Evolutionary conservation across 306 rosid species (phyloP).

Genomic region (Morella rubra): DNA sequence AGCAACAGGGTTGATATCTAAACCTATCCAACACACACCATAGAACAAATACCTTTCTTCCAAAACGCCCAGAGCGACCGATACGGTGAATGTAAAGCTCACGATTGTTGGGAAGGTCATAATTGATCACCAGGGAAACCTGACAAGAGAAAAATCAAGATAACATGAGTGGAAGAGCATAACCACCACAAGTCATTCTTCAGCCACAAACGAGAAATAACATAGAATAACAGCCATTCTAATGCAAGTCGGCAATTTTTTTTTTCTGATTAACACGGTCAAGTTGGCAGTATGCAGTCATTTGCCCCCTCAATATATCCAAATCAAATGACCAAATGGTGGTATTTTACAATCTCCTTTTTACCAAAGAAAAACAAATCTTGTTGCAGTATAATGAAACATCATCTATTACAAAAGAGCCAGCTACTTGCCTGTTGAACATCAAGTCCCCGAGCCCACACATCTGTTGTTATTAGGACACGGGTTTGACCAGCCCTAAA

Average conservation of each 20-base stretch:
- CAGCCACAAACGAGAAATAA: background rate
- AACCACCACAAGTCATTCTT: slow-evolving; percentile 4
- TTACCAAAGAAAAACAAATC: background rate
- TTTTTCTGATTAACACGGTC: background rate
- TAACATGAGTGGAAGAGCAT: background rate
- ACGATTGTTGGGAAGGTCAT: slow-evolving; percentile 97
- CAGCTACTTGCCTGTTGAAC: slow-evolving; percentile 87
- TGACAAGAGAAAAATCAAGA: slow-evolving; percentile 27
- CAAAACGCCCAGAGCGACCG: slow-evolving; percentile 99
- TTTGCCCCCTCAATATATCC: background rate
- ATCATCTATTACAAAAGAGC: background rate
- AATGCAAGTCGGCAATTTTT: background rate
- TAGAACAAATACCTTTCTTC: slow-evolving; percentile 73
- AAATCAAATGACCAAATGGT: no score
- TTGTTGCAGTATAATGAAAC: background rate
- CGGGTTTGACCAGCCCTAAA: slow-evolving; percentile 89
- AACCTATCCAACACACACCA: background rate
- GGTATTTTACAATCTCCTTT: background rate
- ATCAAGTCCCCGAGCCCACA: slow-evolving; percentile 99
- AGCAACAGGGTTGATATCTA: background rate
- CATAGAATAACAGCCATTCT: background rate
- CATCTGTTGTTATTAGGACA: slow-evolving; percentile 94
- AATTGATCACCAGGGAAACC: slow-evolving; percentile 93
- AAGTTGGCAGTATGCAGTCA: background rate
- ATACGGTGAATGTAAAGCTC: slow-evolving; percentile 96